Percentiles rank a stretch among this genome's conserved stretches.
Conservation (phyloP, 2,329 filamentous ascomycete genomes). For the Claviceps capensis region DNA sequence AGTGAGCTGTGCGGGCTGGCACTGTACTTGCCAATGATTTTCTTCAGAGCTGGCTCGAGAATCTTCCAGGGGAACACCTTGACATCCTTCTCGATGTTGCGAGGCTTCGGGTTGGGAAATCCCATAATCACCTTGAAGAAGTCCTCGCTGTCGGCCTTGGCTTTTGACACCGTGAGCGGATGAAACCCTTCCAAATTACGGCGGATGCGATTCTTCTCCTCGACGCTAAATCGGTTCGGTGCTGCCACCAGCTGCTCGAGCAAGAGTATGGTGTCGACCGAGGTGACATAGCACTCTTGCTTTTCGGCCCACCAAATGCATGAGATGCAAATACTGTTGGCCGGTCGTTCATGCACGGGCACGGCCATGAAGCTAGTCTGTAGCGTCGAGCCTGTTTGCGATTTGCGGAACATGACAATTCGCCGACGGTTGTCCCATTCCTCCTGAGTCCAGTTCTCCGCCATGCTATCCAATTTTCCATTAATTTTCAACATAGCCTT, state of each 20-base stretch:
- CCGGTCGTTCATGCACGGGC: slow-evolving; percentile 61
- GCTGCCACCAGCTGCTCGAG: slow-evolving; percentile 75
- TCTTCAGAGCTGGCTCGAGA: slow-evolving; percentile 74
- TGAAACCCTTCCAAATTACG: slow-evolving; percentile 91
- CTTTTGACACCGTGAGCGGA: slow-evolving; percentile 85
- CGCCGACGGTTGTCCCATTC: slow-evolving; percentile 69
- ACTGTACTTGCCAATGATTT: slow-evolving; percentile 94
- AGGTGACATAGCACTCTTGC: slow-evolving; percentile 82
- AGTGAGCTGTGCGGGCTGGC: slow-evolving; percentile 30
- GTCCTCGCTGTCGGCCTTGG: slow-evolving; percentile 80
- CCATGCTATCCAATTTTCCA: slow-evolving; percentile 76
- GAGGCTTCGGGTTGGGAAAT: slow-evolving; percentile 85
- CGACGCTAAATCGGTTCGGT: slow-evolving; percentile 72
- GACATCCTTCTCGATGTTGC: slow-evolving; percentile 98
- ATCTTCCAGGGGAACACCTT: slow-evolving; percentile 98
- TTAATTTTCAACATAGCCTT: slow-evolving; percentile 79
- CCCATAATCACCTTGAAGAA: slow-evolving; percentile 99
- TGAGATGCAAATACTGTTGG: slow-evolving; percentile 85
- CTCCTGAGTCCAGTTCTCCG: slow-evolving; percentile 66
- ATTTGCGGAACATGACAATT: slow-evolving; percentile 77
- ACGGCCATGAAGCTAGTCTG: slow-evolving; percentile 66
- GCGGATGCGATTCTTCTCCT: slow-evolving; percentile 96
- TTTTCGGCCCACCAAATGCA: slow-evolving; percentile 97
- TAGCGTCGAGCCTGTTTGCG: slow-evolving; percentile 73
- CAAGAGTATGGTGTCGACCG: slow-evolving; percentile 92